Base-by-base conservation (phyloP, 306 rosid species). In the Prunus kanzakura region DNA sequence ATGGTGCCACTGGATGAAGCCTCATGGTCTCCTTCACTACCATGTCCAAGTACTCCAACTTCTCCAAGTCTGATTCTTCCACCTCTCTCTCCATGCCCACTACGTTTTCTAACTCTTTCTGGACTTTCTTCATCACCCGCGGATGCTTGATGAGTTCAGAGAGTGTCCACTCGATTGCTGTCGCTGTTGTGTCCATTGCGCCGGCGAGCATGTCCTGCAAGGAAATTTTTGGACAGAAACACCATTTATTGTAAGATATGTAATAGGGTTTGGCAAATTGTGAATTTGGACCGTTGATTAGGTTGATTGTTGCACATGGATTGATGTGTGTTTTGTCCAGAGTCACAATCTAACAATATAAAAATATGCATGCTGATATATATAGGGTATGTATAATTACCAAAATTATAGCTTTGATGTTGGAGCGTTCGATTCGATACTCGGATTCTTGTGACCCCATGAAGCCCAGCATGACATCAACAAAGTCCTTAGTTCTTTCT, bases 381-480 rank as follows among this genome's bases (percentile, higher is more conserved):
- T 57, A 23, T 22, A 57, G 14, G 8, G 5, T 8, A 25, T 10
- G 16, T 22, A 14, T 46, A 72, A 14, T 76, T 83, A 86, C 92
- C 89, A 87, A 72, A 51, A 93, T 67, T 20, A 86, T 61, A n/a
- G 91, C 89, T 84, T 93, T 93, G 85, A 93, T 84, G 74, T 84
- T 63, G 29, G 88, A 9, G 3, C 87, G 83, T 62, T 87, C 89
- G n/a, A 90, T 75, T 1, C 50, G 73, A 41, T 87, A 90, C 43
- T 88, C 94, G 11, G 84, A 83, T 75, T 84, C 86, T 61, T 73
- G 11, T 2, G 86, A 80, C 10, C 82, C 91, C 69, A 82, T 70
- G 71, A 90, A 76, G 1, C 84, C 70, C 80, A 90, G 57, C 92
- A 93, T 80, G 52, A 87, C 85, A 76, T 93, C 90, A 14, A 93